Evolutionary conservation across 495 filamentous ascomycete genomes (phyloP).

Genomic region (Hypoxylon lienhwacheense): DNA sequence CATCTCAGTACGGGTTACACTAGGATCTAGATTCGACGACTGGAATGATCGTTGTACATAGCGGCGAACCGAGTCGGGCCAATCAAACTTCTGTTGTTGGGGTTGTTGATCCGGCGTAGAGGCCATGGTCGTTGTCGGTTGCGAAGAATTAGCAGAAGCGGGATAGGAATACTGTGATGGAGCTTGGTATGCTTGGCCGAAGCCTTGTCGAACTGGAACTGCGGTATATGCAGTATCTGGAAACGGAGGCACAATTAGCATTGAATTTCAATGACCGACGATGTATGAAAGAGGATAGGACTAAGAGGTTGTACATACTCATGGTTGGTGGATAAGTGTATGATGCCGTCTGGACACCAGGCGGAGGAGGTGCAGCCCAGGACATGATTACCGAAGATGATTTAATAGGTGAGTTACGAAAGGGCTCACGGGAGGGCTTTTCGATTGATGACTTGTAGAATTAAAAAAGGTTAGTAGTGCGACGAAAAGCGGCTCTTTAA

Average conservation of each 20-base stretch:
- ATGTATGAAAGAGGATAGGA: not conserved
- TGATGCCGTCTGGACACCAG: constrained; percentile 36
- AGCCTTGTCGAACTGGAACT: constrained; percentile 51
- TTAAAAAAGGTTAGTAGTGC: constrained; percentile 19
- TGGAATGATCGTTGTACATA: constrained; percentile 88
- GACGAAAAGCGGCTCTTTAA: not conserved
- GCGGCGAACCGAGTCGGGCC: constrained; percentile 71
- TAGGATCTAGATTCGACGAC: constrained; percentile 64
- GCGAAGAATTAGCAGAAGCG: constrained; percentile 36
- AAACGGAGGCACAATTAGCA: constrained; percentile 34
- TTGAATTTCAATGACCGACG: not conserved
- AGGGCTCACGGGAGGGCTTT: too few species aligned
- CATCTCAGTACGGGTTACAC: constrained; percentile 69
- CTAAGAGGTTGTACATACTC: constrained; percentile 28
- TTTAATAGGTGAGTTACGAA: constrained; percentile 4
- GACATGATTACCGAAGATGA: constrained; percentile 26
- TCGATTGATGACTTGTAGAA: constrained; percentile 1
- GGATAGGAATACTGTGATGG: constrained; percentile 38
- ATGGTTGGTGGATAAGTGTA: constrained; percentile 37
- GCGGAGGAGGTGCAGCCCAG: constrained; percentile 41
- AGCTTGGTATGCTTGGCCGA: constrained; percentile 44
- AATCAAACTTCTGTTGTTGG: constrained; percentile 66
- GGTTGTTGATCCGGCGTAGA: constrained; percentile 34
- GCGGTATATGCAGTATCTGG: constrained; percentile 54
- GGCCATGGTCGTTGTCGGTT: constrained; percentile 30